Percentiles rank a stretch among this genome's conserved stretches.
Evolutionary conservation across 768 basidiomycete species (phyloP).

Genomic region (Lentinula detonsa): DNA sequence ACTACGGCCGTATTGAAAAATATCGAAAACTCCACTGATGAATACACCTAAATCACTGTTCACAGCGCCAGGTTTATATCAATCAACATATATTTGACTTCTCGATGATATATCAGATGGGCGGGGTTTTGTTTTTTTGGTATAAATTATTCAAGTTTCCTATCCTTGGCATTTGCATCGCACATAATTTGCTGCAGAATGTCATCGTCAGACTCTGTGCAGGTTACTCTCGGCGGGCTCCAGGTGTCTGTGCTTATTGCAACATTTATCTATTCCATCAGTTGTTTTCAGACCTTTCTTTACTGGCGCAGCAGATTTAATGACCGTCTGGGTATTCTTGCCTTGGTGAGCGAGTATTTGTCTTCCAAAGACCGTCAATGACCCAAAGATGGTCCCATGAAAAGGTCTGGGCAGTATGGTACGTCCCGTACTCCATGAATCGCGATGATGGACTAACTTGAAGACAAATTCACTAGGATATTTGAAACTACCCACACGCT

Average conservation of each 20-base stretch:
- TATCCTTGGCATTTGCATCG: no score
- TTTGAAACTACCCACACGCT: neutral
- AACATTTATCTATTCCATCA: neutral
- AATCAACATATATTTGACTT: no score
- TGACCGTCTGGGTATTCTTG: neutral
- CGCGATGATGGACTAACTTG: neutral
- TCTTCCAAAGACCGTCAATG: neutral
- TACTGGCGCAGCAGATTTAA: neutral
- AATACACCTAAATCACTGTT: no score
- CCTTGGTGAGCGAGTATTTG: neutral
- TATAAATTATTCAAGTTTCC: no score
- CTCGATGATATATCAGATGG: no score
- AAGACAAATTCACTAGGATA: neutral
- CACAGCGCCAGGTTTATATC: no score
- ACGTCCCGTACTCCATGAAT: neutral
- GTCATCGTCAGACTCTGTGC: neutral
- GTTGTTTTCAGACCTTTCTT: neutral
- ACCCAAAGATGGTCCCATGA: neutral
- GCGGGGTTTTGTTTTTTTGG: no score
- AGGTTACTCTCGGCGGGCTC: neutral
- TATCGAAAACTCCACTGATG: no score
- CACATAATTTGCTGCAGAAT: neutral
- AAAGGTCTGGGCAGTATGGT: neutral
- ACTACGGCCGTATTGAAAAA: no score
- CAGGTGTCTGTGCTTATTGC: neutral